phyloP scores from a whole-genome alignment of 2,329 filamentous ascomycete genomes.

The Cladosporium colombiae region DNA sequence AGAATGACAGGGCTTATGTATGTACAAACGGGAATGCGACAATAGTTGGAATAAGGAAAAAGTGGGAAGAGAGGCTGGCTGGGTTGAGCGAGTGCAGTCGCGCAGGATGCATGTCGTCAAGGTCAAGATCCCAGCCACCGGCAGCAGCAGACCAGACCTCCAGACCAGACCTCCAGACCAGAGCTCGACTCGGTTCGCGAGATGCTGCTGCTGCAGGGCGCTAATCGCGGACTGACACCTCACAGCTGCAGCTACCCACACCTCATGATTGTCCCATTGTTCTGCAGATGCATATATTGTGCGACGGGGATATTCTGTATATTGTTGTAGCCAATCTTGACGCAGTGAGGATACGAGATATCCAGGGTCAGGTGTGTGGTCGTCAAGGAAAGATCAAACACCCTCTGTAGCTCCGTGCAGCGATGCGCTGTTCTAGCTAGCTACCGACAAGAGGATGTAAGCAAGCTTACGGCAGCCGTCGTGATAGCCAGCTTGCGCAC shows the following conservation, averaged over 20 bases:
- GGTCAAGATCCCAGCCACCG: not conserved
- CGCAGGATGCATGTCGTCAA: not conserved
- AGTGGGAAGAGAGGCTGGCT: not conserved
- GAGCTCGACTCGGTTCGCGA: not conserved
- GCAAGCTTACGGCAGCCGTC: no score
- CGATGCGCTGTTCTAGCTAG: not conserved
- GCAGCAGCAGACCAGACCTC: no score
- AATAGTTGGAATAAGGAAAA: not conserved
- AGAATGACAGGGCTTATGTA: not conserved
- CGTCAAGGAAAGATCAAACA: not conserved
- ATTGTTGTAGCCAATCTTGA: not conserved
- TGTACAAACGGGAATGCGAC: not conserved
- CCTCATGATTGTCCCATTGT: not conserved
- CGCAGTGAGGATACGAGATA: not conserved
- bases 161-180: no score
- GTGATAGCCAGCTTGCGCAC: no score
- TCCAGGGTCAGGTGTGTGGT: not conserved
- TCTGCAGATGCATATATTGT: not conserved
- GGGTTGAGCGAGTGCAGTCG: not conserved
- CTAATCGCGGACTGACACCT: not conserved
- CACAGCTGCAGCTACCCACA: not conserved
- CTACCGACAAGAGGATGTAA: no score
- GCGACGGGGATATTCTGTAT: not conserved
- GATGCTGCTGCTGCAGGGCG: not conserved
- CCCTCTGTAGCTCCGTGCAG: no score